phyloP scores from a whole-genome alignment of 768 basidiomycete species.

The Serendipita sp. region DNA sequence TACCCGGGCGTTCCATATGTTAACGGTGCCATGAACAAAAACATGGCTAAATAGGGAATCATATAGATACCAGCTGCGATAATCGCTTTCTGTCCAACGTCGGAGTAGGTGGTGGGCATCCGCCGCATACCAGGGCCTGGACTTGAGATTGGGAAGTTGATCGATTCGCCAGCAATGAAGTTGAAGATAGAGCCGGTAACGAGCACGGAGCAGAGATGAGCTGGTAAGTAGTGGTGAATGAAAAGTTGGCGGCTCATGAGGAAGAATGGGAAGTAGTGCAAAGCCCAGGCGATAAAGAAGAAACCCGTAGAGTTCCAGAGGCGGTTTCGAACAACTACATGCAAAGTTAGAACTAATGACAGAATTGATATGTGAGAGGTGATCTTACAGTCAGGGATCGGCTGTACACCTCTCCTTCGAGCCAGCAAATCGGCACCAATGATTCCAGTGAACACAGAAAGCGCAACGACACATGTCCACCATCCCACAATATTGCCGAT shows the following conservation, averaged over 20 bases:
- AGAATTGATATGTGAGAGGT: background rate
- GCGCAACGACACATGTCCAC: conserved; percentile 80
- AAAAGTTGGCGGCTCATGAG: conserved; percentile 94
- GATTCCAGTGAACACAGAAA: conserved; percentile 82
- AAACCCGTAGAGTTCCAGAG: conserved; percentile 93
- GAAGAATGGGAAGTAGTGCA: conserved; percentile 96
- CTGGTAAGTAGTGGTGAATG: conserved; percentile 95
- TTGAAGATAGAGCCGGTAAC: conserved; percentile 85
- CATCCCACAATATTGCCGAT: conserved; percentile 89
- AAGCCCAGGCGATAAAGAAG: conserved; percentile 87
- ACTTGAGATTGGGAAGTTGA: conserved; percentile 80
- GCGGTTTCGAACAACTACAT: conserved; percentile 74
- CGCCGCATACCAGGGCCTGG: conserved; percentile 51
- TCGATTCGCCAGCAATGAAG: conserved; percentile 76
- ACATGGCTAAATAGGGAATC: conserved; percentile 45
- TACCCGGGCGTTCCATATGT: conserved; percentile 97
- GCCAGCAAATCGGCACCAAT: conserved; percentile 81
- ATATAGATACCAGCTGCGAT: conserved; percentile 42
- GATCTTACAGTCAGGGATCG: conserved; percentile 72
- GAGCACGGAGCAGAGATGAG: conserved; percentile 82
- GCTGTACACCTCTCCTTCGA: conserved; percentile 65
- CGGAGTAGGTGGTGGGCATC: conserved; percentile 34
- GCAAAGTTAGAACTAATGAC: conserved; percentile 5
- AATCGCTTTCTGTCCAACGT: conserved; percentile 66
- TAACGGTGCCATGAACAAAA: conserved; percentile 68